A percentile compares a stretch with the other conserved stretches of the same genome.
Conservation (phyloP, 2,329 filamentous ascomycete genomes). For the Corniculantispora saksenae region DNA sequence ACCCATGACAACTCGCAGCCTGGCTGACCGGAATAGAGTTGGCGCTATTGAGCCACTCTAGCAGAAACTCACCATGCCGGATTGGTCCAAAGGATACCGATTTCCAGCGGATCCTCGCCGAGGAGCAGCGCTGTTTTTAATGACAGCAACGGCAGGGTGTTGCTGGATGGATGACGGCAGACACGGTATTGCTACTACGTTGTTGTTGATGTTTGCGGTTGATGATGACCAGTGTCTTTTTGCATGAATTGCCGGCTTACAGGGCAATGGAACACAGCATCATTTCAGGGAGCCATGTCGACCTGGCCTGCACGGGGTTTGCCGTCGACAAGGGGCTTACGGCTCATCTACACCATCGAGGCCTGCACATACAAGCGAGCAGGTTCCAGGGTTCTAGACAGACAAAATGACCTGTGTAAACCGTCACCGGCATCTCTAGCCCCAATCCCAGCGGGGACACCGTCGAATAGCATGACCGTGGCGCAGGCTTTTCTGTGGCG, state of each 20-base stretch:
- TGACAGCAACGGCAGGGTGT: not conserved
- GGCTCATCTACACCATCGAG: not conserved
- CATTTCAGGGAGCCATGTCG: too few relatives aligned
- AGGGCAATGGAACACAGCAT: too few relatives aligned
- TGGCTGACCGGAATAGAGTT: conserved; percentile 6
- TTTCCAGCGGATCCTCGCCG: too few relatives aligned
- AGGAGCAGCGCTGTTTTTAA: not conserved
- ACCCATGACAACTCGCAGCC: not conserved
- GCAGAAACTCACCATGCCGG: not conserved
- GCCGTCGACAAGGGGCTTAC: not conserved
- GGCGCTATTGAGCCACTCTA: not conserved
- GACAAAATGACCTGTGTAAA: not conserved
- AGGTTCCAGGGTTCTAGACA: not conserved
- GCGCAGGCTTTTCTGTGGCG: too few relatives aligned
- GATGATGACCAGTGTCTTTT: not conserved
- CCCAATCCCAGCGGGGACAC: not conserved
- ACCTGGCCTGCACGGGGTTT: not conserved
- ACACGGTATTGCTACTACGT: too few relatives aligned
- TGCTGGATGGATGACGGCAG: too few relatives aligned
- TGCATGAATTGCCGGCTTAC: not conserved
- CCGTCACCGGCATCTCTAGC: not conserved
- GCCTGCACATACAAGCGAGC: not conserved
- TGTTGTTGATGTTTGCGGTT: not conserved
- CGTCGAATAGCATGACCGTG: not conserved
- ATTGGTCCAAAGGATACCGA: conserved; percentile 12